These are phyloP conservation scores for Suillus fuscotomentosus DNA, from an alignment of 768 basidiomycete genomes.

Conservation along the genomic window DNA sequence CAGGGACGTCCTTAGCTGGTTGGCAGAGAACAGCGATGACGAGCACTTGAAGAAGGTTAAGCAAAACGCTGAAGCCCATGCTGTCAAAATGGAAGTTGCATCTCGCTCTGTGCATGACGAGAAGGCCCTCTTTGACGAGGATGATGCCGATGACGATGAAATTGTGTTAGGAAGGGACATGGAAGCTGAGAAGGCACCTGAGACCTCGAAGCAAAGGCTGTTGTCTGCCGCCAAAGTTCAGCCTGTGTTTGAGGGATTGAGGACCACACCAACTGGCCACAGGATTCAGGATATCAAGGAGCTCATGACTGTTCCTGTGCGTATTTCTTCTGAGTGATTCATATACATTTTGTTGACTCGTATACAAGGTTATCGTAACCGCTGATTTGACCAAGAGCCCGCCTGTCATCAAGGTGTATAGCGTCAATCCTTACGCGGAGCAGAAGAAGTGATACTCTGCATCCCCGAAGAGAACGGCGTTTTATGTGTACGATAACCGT, in stretches of 20 bases:
- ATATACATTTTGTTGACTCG: slow-evolving; percentile 8
- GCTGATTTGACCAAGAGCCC: slow-evolving; percentile 95
- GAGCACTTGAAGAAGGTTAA: slow-evolving; percentile 95
- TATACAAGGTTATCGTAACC: slow-evolving; percentile 81
- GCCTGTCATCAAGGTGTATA: slow-evolving; percentile 96
- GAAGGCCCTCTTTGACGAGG: slow-evolving; percentile 85
- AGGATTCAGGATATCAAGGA: slow-evolving; percentile 94
- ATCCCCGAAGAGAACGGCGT: neutral
- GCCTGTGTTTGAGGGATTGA: slow-evolving; percentile 83
- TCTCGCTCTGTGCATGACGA: slow-evolving; percentile 86
- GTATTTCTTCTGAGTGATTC: slow-evolving; percentile 27
- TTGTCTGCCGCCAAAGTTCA: slow-evolving; percentile 73
- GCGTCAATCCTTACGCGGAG: slow-evolving; percentile 86
- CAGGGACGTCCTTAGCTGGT: slow-evolving; percentile 91
- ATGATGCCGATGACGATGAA: slow-evolving; percentile 79
- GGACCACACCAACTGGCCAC: slow-evolving; percentile 73
- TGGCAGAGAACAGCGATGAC: slow-evolving; percentile 95
- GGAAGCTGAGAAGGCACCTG: slow-evolving; percentile 38
- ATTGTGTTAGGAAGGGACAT: slow-evolving; percentile 69
- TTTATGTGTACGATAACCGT: slow-evolving; percentile 29
- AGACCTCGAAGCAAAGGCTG: slow-evolving; percentile 74
- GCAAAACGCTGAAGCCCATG: slow-evolving; percentile 88
- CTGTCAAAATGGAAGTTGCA: slow-evolving; percentile 86
- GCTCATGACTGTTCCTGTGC: slow-evolving; percentile 88
- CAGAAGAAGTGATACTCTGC: slow-evolving; percentile 37